Evolutionary conservation across 1,139 yeast species (phyloP).

Genomic region (Suhomyces bokatorum): DNA sequence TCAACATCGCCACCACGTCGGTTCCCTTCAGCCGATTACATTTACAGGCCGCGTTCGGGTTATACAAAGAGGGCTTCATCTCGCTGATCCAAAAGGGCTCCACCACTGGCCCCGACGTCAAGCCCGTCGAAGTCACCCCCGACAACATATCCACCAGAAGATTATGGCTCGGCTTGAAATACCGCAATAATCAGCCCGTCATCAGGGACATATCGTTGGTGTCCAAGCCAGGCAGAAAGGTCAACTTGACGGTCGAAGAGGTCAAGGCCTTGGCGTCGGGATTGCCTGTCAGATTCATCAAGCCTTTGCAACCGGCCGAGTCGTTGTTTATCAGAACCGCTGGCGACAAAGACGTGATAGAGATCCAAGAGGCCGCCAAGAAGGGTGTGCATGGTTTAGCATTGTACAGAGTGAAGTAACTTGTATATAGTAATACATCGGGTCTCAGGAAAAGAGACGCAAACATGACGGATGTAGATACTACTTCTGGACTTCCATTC

Average conservation of each 20-base stretch:
- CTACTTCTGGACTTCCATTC: too few species aligned
- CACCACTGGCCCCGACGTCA: conserved; percentile 79
- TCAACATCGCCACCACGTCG: conserved; percentile 70
- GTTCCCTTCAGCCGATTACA: conserved; percentile 85
- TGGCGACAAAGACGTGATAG: conserved; percentile 58
- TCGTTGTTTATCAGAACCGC: conserved; percentile 65
- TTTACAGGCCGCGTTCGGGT: conserved; percentile 76
- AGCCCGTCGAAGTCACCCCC: conserved; percentile 77
- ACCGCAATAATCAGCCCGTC: conserved; percentile 78
- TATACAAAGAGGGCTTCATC: conserved; percentile 89
- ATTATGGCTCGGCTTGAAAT: conserved; percentile 89
- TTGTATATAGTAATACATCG: conserved; percentile 6
- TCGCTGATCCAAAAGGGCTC: conserved; percentile 86
- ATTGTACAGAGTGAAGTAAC: conserved; percentile 71
- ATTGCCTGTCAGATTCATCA: conserved; percentile 66
- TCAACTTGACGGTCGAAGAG: conserved; percentile 62
- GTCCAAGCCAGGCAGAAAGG: conserved; percentile 82
- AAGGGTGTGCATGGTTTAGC: conserved; percentile 74
- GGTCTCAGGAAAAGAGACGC: background rate
- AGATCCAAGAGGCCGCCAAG: conserved; percentile 81
- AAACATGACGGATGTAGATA: background rate
- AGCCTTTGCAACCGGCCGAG: conserved; percentile 90
- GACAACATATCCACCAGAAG: conserved; percentile 86
- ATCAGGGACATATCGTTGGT: conserved; percentile 70
- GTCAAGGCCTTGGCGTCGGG: conserved; percentile 77